Evolutionary conservation across 768 basidiomycete genomes (phyloP).

Genomic region (Lentinus tigrinus): DNA sequence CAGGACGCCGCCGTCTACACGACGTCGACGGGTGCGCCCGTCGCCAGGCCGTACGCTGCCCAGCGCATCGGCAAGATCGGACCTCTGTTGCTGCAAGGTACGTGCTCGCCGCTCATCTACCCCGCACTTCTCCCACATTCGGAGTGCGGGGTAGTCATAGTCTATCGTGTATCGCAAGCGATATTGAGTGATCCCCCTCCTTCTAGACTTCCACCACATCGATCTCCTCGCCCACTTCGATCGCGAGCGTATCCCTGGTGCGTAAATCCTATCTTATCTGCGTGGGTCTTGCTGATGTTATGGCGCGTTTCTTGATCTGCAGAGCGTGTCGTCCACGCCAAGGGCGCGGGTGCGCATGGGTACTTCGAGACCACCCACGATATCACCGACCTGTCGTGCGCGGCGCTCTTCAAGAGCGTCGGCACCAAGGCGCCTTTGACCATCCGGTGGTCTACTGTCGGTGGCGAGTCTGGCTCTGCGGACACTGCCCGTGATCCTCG

Average conservation of each 20-base stretch:
- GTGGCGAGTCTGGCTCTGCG: constrained; percentile 83
- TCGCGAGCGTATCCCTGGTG: constrained; percentile 84
- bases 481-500: constrained; percentile 93
- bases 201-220: constrained; percentile 83
- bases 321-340: constrained; percentile 92
- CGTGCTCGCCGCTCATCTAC: constrained; percentile 21
- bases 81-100: constrained; percentile 88
- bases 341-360: constrained; percentile 91
- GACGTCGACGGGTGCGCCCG: constrained; percentile 81
- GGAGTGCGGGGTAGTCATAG: neutral
- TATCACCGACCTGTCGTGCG: constrained; percentile 78
- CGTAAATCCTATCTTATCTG: constrained; percentile 1
- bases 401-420: constrained; percentile 60
- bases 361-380: constrained; percentile 89
- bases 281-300: neutral
- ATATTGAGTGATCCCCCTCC: constrained; percentile 19
- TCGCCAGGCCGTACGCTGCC: constrained; percentile 71
- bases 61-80: constrained; percentile 75
- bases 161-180: neutral
- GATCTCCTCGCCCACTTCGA: constrained; percentile 91
- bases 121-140: neutral
- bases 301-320: neutral
- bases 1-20: constrained; percentile 73
- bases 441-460: constrained; percentile 91
- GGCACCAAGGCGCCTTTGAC: constrained; percentile 73